Evolutionary conservation across 208 protist genomes (phyloP), one percentile per base, ranked within the genome.

Genomic region (Leishmania tarentolae): DNA sequence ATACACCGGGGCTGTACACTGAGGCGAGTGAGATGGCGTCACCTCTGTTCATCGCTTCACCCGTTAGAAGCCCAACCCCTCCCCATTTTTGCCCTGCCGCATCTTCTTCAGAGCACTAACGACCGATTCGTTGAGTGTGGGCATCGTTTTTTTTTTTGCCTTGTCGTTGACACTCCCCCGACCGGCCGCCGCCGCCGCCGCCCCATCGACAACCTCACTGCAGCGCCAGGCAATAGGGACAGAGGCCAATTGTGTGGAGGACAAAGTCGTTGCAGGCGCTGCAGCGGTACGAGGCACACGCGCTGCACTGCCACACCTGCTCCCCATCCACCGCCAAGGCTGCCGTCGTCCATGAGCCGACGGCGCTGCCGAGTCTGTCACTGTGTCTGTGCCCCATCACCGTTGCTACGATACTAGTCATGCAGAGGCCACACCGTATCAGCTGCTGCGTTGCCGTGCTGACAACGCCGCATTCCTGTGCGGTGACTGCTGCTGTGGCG

Each of bases 141-240:
- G 31, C 35, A 28, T 28, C 5, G 37, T 13, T 73, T 4, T 53
- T 19, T 13, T 73, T 4, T 53, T 19, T 50, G 69, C 31, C 28
- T 28, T 31, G 44, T 28, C 50, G 44, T 53, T 24, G 28, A 52
- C 21, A 35, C 69, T 21, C 17, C 3, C 44, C 42, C 21, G 19
- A n/a, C n/a, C n/a, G n/a, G n/a, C n/a, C n/a, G n/a, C n/a, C n/a
- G n/a, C n/a, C n/a, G n/a, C n/a, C n/a, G n/a, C n/a, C n/a, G n/a
- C n/a, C 46, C 9, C 76, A 40, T 59, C 40, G n/a, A 13, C 47
- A 50, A 56, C 9, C 77, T 81, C 75, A 88, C 68, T 82, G 71
- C 46, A 90, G 81, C 2, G 92, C 84, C 50, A 94, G 40, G 72
- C 93, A 97, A 0, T 81, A 82, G 17, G 93, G 93, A 50, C 93